A percentile compares a stretch with the other conserved stretches of the same genome.
phyloP scores from a whole-genome alignment of 805 yeast species.

The Maudiozyma saulgeensis region DNA sequence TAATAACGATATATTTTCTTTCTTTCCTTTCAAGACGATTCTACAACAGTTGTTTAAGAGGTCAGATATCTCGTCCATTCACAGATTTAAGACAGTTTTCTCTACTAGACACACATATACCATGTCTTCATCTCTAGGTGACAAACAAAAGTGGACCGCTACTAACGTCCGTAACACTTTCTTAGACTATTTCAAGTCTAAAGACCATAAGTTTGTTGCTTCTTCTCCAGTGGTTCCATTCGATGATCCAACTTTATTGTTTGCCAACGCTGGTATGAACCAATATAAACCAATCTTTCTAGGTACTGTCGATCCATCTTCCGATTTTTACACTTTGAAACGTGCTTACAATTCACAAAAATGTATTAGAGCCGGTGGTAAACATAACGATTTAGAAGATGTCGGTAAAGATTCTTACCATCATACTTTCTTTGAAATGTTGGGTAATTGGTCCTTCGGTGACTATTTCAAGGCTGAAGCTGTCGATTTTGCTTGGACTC shows the following conservation, averaged over 20 bases:
- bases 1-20: too few species aligned
- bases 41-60: neutral
- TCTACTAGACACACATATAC: neutral
- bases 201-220: constrained; percentile 73
- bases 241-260: constrained; percentile 93
- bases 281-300: constrained; percentile 96
- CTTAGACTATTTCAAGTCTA: constrained; percentile 63
- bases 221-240: constrained; percentile 94
- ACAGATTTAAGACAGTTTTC: neutral
- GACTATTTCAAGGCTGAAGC: constrained; percentile 97
- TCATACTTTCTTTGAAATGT: constrained; percentile 98
- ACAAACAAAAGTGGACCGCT: constrained; percentile 40
- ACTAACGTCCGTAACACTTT: constrained; percentile 67
- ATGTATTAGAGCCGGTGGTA: constrained; percentile 99
- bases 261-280: constrained; percentile 99
- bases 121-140: constrained; percentile 21
- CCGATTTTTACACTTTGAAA: constrained; percentile 73
- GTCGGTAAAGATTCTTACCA: constrained; percentile 97
- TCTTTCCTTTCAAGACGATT: neutral
- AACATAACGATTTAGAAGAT: constrained; percentile 95
- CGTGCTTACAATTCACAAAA: constrained; percentile 94
- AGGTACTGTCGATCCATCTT: constrained; percentile 94
- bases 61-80: neutral
- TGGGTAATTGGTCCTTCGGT: constrained; percentile 99
- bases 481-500: constrained; percentile 79